Evolutionary conservation across 2,329 filamentous ascomycete species (phyloP).

Genomic region (Keithomyces neogunnii): DNA sequence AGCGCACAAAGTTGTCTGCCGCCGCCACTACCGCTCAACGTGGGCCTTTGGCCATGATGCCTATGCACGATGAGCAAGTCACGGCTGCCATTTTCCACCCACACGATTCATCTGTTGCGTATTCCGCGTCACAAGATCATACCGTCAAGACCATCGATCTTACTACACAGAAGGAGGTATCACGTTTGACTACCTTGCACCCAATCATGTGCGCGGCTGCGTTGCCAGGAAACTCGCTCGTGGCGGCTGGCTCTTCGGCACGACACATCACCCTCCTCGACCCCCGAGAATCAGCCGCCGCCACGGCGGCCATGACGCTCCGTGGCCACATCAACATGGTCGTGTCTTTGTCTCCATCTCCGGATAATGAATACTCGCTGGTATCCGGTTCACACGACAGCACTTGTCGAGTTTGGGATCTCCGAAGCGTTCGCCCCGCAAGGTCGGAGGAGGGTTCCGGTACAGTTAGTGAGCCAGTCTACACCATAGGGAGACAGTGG

Average conservation of each 20-base stretch:
- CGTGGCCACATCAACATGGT: slow-evolving; percentile 78
- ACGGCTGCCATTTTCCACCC: slow-evolving; percentile 80
- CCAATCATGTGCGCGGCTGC: slow-evolving; percentile 73
- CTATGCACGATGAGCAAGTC: slow-evolving; percentile 64
- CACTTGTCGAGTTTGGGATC: slow-evolving; percentile 89
- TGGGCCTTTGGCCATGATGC: slow-evolving; percentile 68
- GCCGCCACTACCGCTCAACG: slow-evolving; percentile 52
- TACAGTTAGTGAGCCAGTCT: slow-evolving; percentile 64
- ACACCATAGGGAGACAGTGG: slow-evolving; percentile 68
- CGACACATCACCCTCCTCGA: slow-evolving; percentile 91
- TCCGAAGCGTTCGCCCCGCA: slow-evolving; percentile 58
- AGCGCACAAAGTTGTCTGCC: slow-evolving; percentile 62
- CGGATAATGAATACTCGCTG: slow-evolving; percentile 68
- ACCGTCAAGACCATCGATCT: slow-evolving; percentile 86
- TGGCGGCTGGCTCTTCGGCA: slow-evolving; percentile 71
- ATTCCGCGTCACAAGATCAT: slow-evolving; percentile 88
- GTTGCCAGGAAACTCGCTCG: slow-evolving; percentile 54
- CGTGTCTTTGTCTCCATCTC: slow-evolving; percentile 38
- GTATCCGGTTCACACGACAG: slow-evolving; percentile 89
- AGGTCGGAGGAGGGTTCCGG: slow-evolving; percentile 52
- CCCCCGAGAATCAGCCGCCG: slow-evolving; percentile 67
- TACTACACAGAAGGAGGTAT: slow-evolving; percentile 68
- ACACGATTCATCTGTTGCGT: slow-evolving; percentile 77
- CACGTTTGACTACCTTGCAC: slow-evolving; percentile 75
- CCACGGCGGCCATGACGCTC: slow-evolving; percentile 81